Evolutionary conservation across 441 rosid species (phyloP), one percentile per base, ranked within the genome.

Genomic region (Erysimum cheiri): DNA sequence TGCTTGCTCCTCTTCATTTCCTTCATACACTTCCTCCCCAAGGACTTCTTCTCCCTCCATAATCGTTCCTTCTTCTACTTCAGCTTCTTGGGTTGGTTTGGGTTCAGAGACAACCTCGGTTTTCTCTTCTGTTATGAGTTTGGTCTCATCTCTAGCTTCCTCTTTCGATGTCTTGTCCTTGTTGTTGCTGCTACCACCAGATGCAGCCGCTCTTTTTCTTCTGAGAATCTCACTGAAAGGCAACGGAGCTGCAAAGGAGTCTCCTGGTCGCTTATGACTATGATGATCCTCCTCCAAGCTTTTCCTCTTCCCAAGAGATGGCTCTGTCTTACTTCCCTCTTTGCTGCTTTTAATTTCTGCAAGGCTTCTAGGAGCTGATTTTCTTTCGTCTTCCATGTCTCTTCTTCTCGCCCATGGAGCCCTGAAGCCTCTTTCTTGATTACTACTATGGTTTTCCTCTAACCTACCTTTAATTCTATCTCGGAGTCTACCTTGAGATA

Each of bases 211-310:
- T 80, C 88, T 83, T 82, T 93, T 91, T 62, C 96, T 87, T 83
- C 81, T 91, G 71, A 91, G 82, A 80, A 93, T 90, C 86, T 87
- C 95, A 46, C 89, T 87, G 28, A 89, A 83, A 60, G 98, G 88
- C 86, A 88, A 81, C 6, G 98, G 98, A 67, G 96, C 93, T 70
- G 88, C 85, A 77, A 93, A 93, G 8, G 92, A 77, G 63, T 75
- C 85, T 70, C 79, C 89, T 61, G 79, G 52, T 71, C 70, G 85
- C 66, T 66, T 87, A 75, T 63, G 33, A 59, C 54, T 61, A 43
- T 65, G 68, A 35, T 55, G 66, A 62, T 69, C 70, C 59, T 82
- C 85, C 61, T 79, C 93, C 14, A 48, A 17, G 48, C 73, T 78
- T 76, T 81, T 88, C 43, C 90, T 77, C 81, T 88, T 88, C 73